A percentile compares a stretch with the other conserved stretches of the same genome.
Evolutionary conservation across 1,284 basidiomycete species (phyloP).

Genomic region (Amylostereum chailletii): DNA sequence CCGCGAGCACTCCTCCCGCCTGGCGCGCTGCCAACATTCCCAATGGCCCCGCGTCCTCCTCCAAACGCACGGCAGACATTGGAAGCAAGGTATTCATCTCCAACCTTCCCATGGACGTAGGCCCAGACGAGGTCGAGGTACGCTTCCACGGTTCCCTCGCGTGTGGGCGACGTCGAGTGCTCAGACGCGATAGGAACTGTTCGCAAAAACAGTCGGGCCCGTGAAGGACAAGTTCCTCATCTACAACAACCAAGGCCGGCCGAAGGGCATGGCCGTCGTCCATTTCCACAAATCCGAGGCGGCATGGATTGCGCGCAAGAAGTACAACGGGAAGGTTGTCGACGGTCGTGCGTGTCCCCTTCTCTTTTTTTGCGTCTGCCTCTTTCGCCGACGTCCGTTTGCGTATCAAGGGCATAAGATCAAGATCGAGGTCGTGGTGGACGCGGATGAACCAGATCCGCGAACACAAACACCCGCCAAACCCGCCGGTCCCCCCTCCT

Average conservation of each 20-base stretch:
- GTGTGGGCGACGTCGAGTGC: neutral
- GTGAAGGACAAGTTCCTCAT: slow-evolving; percentile 59
- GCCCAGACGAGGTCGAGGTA: slow-evolving; percentile 61
- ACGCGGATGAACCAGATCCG: slow-evolving; percentile 24
- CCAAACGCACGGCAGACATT: slow-evolving; percentile 20
- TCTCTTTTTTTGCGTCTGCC: neutral
- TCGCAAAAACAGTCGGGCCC: slow-evolving; percentile 66
- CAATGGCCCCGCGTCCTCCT: slow-evolving; percentile 14
- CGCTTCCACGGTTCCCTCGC: slow-evolving; percentile 13
- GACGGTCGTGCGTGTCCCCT: slow-evolving; percentile 55
- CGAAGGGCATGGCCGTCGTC: slow-evolving; percentile 71
- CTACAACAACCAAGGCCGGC: slow-evolving; percentile 61
- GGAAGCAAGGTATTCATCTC: slow-evolving; percentile 68
- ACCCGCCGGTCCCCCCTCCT: slow-evolving; percentile 19
- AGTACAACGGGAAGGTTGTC: slow-evolving; percentile 68
- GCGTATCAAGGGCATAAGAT: slow-evolving; percentile 45
- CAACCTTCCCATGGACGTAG: slow-evolving; percentile 60
- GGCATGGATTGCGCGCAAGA: slow-evolving; percentile 48
- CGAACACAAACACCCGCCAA: slow-evolving; percentile 11
- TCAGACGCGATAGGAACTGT: slow-evolving; percentile 44
- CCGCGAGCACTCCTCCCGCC: slow-evolving; percentile 46
- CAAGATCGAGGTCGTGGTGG: slow-evolving; percentile 58
- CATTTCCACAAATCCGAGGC: slow-evolving; percentile 52
- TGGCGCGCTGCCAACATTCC: slow-evolving; percentile 32
- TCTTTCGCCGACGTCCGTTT: neutral